Base-by-base conservation (phyloP, 2,329 filamentous ascomycete species). In the Botrytis sinoallii region DNA sequence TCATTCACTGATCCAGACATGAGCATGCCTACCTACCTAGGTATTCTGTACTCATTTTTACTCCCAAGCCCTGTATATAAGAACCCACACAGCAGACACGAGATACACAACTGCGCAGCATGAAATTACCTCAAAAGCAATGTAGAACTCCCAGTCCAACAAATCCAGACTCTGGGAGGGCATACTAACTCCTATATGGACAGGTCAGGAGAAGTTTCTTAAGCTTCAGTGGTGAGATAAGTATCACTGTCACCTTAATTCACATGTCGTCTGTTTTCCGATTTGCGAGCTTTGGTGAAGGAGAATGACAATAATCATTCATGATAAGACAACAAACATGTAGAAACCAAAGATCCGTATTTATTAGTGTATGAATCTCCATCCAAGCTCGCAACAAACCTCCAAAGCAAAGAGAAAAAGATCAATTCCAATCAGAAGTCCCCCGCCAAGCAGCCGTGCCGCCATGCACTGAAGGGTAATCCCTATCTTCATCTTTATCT, bases 71-170 rank as follows among this genome's bases (percentile, higher is more conserved):
- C 3, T n/a, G 14, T 29, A 32, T 57, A 8, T 48, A 57, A 57
- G 7, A 3, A 57, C 14, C 5, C 52, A 1, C 8, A 84, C 8
- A 25, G 1, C 46, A 48, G 22, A 2, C 2, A 48, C 9, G 0
- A 12, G 46, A 25, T 25, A 52, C 20, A 4, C 20, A 52, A 14
- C 46, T 22, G 4, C 46, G 46, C 9, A 48, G 46, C 46, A 40
- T 12, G 9, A 4, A 32, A 32, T 32, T 0, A 3, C 32, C 2
- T 4, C 32, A 32, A 32, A 32, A 32, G 3, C 32, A 4, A 32
- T 32, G 32, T 32, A 32, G 32, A 32, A 48, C 0, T 48, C 46
- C 22, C 46, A 48, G 4, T 25, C 46, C 0, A 10, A 12, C 0
- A 25, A 2, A 48, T 48, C 25, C 22, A 25, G 46, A 48, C 46